Conservation (phyloP, 2,329 filamentous ascomycete species). For the Cadophora gregata region DNA sequence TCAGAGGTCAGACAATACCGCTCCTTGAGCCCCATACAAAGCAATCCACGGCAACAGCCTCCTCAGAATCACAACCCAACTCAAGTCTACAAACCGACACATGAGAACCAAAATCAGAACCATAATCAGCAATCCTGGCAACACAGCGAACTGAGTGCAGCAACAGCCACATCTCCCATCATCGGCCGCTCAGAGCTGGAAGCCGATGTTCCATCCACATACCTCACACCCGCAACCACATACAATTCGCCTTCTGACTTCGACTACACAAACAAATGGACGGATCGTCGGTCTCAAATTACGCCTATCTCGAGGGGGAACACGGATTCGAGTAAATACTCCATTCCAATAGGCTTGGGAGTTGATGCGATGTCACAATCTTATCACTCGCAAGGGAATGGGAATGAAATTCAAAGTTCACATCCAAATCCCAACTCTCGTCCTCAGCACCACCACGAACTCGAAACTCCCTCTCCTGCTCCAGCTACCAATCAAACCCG, state of each 20-base stretch:
- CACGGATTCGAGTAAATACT: slow-evolving; percentile 25
- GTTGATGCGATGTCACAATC: slow-evolving; percentile 13
- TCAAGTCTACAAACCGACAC: not conserved
- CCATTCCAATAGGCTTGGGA: slow-evolving; percentile 37
- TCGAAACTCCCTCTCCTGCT: not conserved
- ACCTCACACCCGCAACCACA: not conserved
- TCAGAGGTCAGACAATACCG: slow-evolving; percentile 5
- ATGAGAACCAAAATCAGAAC: slow-evolving; percentile 26
- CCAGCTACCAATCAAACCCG: not conserved
- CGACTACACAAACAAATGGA: not conserved
- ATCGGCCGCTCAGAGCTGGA: slow-evolving; percentile 23
- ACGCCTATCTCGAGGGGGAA: slow-evolving; percentile 16
- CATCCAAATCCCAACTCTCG: not conserved
- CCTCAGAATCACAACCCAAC: not conserved
- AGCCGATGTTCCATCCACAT: slow-evolving; percentile 24
- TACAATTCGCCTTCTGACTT: not conserved
- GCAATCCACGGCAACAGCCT: not conserved
- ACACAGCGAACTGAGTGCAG: slow-evolving; percentile 11
- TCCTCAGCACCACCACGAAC: not conserved
- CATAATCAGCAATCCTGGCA: not conserved
- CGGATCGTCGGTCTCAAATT: not conserved
- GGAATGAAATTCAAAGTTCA: not conserved
- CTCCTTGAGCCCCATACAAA: slow-evolving; percentile 5
- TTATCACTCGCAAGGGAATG: not conserved
- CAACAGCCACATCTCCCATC: slow-evolving; percentile 17